These are phyloP conservation scores for Erysimum cheiranthoides DNA, from an alignment of 345 rosid genomes.

Conservation along the genomic window DNA sequence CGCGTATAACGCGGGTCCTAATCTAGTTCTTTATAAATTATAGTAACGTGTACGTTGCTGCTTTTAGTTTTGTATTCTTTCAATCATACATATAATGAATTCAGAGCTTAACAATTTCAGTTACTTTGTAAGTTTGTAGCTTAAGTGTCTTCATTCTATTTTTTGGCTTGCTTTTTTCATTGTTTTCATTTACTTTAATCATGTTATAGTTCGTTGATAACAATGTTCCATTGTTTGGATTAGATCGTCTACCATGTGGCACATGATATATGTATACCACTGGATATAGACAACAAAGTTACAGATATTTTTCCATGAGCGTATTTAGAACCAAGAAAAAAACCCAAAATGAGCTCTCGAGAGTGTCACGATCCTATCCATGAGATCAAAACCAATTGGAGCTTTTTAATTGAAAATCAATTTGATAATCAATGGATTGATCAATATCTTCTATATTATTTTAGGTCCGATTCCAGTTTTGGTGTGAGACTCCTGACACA, in stretches of 20 bases:
- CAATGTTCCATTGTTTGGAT: neutral
- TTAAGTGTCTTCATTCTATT: neutral
- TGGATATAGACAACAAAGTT: neutral
- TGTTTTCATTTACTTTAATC: neutral
- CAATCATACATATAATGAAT: constrained; percentile 3
- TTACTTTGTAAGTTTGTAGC: constrained; percentile 21
- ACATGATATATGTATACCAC: neutral
- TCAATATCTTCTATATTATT: no score
- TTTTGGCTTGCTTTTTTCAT: neutral
- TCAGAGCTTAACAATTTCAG: neutral
- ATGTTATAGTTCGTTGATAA: neutral
- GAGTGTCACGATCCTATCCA: neutral
- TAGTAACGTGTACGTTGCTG: constrained; percentile 4
- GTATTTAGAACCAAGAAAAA: neutral
- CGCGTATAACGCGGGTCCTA: no score
- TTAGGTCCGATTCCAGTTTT: no score
- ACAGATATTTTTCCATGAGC: neutral
- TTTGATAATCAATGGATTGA: no score
- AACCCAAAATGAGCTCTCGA: neutral
- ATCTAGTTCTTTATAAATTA: no score
- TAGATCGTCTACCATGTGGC: neutral
- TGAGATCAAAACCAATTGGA: neutral
- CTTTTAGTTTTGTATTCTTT: constrained; percentile 5
- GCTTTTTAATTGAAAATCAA: no score
- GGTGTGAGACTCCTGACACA: no score